Evolutionary conservation across 2,329 filamentous ascomycete genomes (phyloP).

Genomic region (Bipolaris oryzae): DNA sequence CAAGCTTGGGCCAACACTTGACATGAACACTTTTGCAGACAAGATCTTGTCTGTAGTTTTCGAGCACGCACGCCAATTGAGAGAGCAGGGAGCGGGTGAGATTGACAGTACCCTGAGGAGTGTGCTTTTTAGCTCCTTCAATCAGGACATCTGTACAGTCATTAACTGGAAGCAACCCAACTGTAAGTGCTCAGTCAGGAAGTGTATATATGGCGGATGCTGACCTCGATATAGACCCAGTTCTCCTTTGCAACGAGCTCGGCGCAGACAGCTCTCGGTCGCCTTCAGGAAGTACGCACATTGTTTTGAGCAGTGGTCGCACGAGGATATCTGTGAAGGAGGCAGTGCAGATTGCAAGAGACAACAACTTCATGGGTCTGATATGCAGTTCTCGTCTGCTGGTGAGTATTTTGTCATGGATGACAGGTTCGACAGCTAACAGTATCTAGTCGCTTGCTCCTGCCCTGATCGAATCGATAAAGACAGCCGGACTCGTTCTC

Average conservation of each 20-base stretch:
- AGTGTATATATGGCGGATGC: background rate
- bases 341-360: slow-evolving; percentile 87
- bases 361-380: slow-evolving; percentile 97
- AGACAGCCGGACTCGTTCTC: slow-evolving; percentile 88
- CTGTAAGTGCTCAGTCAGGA: slow-evolving; percentile 60
- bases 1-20: slow-evolving; percentile 73
- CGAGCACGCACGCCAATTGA: slow-evolving; percentile 78
- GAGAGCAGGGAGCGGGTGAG: slow-evolving; percentile 61
- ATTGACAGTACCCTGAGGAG: slow-evolving; percentile 74
- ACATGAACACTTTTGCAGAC: slow-evolving; percentile 88
- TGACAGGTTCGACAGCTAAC: slow-evolving; percentile 6
- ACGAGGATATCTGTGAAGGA: slow-evolving; percentile 90
- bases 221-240: slow-evolving; percentile 66
- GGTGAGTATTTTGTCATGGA: slow-evolving; percentile 60
- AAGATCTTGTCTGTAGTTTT: slow-evolving; percentile 84
- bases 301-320: slow-evolving; percentile 67
- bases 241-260: slow-evolving; percentile 93
- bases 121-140: slow-evolving; percentile 94
- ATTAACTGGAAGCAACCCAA: slow-evolving; percentile 99
- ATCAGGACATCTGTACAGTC: slow-evolving; percentile 85
- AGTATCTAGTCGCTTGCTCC: slow-evolving; percentile 82
- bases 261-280: slow-evolving; percentile 63
- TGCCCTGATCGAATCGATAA: slow-evolving; percentile 89
- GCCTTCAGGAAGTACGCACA: slow-evolving; percentile 42
- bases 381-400: slow-evolving; percentile 87